These are phyloP conservation scores for Tetrahymena elliotti DNA, from an alignment of 73 alveolate species.

Conservation along the genomic window DNA sequence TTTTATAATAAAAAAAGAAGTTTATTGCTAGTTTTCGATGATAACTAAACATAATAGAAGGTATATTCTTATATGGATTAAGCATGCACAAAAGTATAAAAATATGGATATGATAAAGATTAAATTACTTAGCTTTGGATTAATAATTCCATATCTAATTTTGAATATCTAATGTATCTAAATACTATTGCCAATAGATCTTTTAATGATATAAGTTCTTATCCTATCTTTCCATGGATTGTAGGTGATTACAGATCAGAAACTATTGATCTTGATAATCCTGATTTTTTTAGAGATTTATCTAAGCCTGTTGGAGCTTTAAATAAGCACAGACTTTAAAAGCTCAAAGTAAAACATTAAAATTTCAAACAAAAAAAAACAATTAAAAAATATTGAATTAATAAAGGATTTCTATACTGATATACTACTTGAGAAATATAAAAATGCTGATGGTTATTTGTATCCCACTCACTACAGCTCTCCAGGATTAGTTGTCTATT, in stretches of 20 bases:
- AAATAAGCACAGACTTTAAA: slow-evolving; percentile 35
- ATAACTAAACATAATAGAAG: not conserved
- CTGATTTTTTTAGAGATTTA: slow-evolving; percentile 69
- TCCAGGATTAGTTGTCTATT: slow-evolving; percentile 63
- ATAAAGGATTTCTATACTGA: slow-evolving; percentile 38
- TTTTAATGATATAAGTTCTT: slow-evolving; percentile 83
- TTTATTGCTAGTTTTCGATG: slow-evolving; percentile 19
- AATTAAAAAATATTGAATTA: not conserved
- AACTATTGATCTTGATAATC: slow-evolving; percentile 34
- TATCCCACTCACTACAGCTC: slow-evolving; percentile 72
- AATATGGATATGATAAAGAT: slow-evolving; percentile 27
- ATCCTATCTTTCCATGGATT: slow-evolving; percentile 97
- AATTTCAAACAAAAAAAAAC: slow-evolving; percentile 47
- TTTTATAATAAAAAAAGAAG: slow-evolving; percentile 24
- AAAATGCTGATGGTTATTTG: slow-evolving; percentile 21
- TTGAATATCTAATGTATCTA: slow-evolving; percentile 66
- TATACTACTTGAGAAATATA: slow-evolving; percentile 48
- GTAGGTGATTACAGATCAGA: slow-evolving; percentile 51
- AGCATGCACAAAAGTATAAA: slow-evolving; percentile 2
- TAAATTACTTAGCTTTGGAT: slow-evolving; percentile 60
- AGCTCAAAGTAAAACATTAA: slow-evolving; percentile 5
- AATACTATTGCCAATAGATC: slow-evolving; percentile 82
- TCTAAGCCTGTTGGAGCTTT: slow-evolving; percentile 69
- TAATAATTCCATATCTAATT: slow-evolving; percentile 65
- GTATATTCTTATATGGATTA: not conserved